Evolutionary conservation across 2,329 filamentous ascomycete genomes (phyloP).

Genomic region (Scedosporium aurantiacum): DNA sequence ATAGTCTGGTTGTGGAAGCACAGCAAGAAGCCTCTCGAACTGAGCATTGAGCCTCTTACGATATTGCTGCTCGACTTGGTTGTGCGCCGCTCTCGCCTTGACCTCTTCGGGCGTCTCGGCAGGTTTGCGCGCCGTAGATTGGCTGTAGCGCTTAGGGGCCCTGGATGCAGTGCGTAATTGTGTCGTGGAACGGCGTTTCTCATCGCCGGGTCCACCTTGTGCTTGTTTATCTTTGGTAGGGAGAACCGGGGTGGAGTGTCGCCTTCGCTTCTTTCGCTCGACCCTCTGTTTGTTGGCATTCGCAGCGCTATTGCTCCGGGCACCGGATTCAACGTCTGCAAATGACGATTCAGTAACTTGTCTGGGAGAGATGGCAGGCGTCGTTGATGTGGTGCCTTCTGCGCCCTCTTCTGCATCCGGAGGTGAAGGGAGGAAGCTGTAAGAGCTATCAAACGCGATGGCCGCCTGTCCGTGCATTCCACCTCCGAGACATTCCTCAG

Average conservation of each 20-base stretch:
- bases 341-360: background rate
- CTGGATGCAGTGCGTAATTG: conserved; percentile 12
- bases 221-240: background rate
- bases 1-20: conserved; percentile 22
- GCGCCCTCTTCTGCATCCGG: conserved; percentile 2
- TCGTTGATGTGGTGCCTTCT: background rate
- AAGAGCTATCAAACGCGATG: background rate
- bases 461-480: background rate
- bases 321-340: background rate
- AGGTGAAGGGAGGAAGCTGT: conserved; percentile 6
- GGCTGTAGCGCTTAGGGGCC: conserved; percentile 10
- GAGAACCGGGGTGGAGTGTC: conserved; percentile 5
- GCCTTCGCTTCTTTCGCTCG: conserved; percentile 7
- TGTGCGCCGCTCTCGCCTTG: conserved; percentile 24
- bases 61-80: conserved; percentile 38
- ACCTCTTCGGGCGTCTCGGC: conserved; percentile 16
- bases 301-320: background rate
- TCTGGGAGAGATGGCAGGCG: conserved; percentile 5
- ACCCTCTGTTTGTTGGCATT: conserved; percentile 1
- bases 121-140: conserved; percentile 18
- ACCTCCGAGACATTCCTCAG: conserved; percentile 4
- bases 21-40: conserved; percentile 30
- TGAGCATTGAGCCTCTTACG: conserved; percentile 34
- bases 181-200: conserved; percentile 9
- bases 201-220: background rate